phyloP scores from a whole-genome alignment of 805 yeast species.

The Monosporozyma siamensis region DNA sequence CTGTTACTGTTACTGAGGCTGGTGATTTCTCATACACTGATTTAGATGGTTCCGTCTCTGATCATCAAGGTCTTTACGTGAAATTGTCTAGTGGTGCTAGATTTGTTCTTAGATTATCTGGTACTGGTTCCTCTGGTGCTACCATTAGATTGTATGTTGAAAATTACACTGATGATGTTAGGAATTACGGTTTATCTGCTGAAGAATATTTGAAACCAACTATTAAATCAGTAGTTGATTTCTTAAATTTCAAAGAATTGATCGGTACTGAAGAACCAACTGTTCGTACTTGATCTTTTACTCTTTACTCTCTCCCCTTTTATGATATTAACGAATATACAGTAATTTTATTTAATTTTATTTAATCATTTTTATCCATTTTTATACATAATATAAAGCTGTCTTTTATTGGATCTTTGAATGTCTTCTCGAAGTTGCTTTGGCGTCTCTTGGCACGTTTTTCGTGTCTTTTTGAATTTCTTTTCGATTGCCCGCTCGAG shows the following conservation, averaged over 20 bases:
- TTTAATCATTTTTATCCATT: too few species aligned
- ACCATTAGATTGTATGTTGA: conserved; percentile 90
- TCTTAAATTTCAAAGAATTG: conserved; percentile 61
- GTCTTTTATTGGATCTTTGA: too few species aligned
- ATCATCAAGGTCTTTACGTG: conserved; percentile 80
- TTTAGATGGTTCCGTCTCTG: conserved; percentile 83
- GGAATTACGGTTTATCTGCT: conserved; percentile 43
- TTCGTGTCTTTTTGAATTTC: too few species aligned
- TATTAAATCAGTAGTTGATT: conserved; percentile 51
- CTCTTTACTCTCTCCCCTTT: background rate
- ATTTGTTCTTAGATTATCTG: conserved; percentile 83
- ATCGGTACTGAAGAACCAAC: conserved; percentile 83
- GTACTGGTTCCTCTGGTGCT: conserved; percentile 97
- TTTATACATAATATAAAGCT: too few species aligned
- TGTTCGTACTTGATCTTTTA: conserved; percentile 54
- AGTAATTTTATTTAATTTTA: too few species aligned
- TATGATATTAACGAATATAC: too few species aligned
- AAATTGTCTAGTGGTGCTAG: conserved; percentile 76
- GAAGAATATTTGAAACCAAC: conserved; percentile 60
- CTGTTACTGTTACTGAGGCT: conserved; percentile 56
- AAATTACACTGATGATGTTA: conserved; percentile 56
- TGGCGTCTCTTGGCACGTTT: too few species aligned
- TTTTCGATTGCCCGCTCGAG: too few species aligned
- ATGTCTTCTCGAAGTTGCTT: too few species aligned
- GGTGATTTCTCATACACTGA: conserved; percentile 91